Evolutionary conservation across 192 early-diverging fungal species (phyloP), one percentile per base, ranked within the genome.

Genomic region (Mortierella alpina): DNA sequence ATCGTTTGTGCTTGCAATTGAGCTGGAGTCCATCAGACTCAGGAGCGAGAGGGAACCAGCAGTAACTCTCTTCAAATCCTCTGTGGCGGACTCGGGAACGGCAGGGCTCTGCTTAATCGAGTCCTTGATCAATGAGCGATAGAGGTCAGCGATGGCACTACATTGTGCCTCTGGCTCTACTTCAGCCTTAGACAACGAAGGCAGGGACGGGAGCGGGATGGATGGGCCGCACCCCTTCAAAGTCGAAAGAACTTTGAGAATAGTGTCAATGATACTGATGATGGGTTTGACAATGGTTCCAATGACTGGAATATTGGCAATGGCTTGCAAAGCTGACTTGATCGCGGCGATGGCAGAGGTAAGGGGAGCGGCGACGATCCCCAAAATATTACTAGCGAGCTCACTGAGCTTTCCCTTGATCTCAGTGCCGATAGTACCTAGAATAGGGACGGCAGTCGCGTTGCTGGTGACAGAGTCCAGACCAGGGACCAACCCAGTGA

Each of bases 11-110:
- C 8, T 41, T 2, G 52, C 41, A 48, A 73, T 75, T 2, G 59
- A 75, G 65, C 7, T 49, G 17, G 58, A 61, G 23, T 42, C 50
- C 65, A 68, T 60, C 2, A 76, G 10, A 22, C 58, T 61, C 18
- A 76, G 13, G 17, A 75, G 17, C 13, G 66, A n/a, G 4, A 23
- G 17, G 0, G 73, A 18, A 10, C 60, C 60, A 8, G 73, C 23
- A 7, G 22, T 46, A 14, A 75, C 12, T 13, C 53, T 39, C 51
- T 63, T 56, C 46, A 57, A n/a, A 17, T 66, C 63, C 17, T 66
- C 46, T 6, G 66, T 59, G 18, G 23, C 60, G 20, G 60, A 54
- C 9, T 46, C 63, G 45, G 52, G 7, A 31, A 46, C 22, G n/a
- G n/a, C 51, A 18, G 73, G 64, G 20, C 52, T 47, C 7, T 23